These are phyloP conservation scores for Nicotiana undulata DNA, from an alignment of 257 asterid species.

Conservation along the genomic window DNA sequence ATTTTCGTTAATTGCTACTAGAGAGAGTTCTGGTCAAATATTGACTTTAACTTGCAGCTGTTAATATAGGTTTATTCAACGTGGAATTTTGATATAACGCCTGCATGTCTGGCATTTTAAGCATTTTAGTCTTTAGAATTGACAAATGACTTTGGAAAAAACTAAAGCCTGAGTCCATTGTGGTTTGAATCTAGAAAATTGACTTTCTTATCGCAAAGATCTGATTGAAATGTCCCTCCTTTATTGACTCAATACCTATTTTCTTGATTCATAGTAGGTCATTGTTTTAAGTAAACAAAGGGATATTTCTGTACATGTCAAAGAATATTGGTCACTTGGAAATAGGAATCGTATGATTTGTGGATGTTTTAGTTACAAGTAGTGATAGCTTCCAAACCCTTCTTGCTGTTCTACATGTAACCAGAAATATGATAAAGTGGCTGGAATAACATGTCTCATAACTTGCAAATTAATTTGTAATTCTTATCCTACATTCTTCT, in stretches of 20 bases:
- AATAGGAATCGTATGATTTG: neutral
- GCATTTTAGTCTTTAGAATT: neutral
- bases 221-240: neutral
- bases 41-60: neutral
- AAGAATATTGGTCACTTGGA: neutral
- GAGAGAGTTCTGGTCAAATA: neutral
- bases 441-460: too few species aligned
- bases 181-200: neutral
- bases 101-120: neutral
- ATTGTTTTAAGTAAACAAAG: neutral
- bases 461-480: neutral
- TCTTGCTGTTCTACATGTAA: neutral
- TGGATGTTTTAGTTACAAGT: neutral
- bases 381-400: neutral
- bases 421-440: neutral
- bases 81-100: neutral
- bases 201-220: neutral
- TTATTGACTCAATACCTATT: neutral
- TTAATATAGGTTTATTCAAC: neutral
- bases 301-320: neutral
- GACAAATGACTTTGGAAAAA: constrained; percentile 2
- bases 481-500: neutral
- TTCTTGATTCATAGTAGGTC: neutral
- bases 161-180: neutral
- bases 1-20: neutral